Conservation (phyloP, 257 asterid genomes). For the Jasminum sambac region DNA sequence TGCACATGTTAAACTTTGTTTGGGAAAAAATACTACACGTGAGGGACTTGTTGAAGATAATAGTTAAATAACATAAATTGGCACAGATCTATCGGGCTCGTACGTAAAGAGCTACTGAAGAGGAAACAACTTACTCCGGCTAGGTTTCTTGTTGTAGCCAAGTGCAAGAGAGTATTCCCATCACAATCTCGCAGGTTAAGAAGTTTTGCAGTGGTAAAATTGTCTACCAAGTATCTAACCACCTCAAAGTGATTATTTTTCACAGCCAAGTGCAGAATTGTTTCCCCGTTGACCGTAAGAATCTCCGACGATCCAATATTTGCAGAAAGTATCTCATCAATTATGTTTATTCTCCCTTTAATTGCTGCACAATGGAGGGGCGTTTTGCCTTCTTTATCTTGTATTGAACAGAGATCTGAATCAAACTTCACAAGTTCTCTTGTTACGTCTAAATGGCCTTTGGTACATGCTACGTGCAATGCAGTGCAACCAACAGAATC, state of each 20-base stretch:
- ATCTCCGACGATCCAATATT: constrained; percentile 37
- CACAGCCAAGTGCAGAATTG: constrained; percentile 52
- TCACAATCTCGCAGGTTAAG: constrained; percentile 40
- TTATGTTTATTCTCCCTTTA: constrained; percentile 43
- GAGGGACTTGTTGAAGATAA: no score
- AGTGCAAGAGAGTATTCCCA: constrained; percentile 52
- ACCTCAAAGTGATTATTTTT: constrained; percentile 51
- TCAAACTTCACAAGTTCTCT: constrained; percentile 41
- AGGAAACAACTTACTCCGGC: constrained; percentile 31
- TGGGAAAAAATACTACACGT: no score
- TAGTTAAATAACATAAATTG: no score
- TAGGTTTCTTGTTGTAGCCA: constrained; percentile 50
- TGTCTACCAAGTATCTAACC: constrained; percentile 38
- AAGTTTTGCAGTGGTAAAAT: constrained; percentile 26
- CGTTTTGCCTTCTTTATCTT: constrained; percentile 39
- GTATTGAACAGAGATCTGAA: constrained; percentile 39
- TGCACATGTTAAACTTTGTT: no score
- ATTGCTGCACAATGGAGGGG: constrained; percentile 51
- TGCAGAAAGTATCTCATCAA: constrained; percentile 40
- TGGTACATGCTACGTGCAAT: constrained; percentile 46
- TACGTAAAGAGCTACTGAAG: no score
- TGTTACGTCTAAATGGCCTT: constrained; percentile 45
- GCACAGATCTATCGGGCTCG: no score
- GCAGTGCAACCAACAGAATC: constrained; percentile 38
- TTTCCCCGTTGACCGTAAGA: constrained; percentile 36